Evolutionary conservation across 2,329 filamentous ascomycete species (phyloP), one percentile per base, ranked within the genome.

Genomic region (Aspergillus sp.): DNA sequence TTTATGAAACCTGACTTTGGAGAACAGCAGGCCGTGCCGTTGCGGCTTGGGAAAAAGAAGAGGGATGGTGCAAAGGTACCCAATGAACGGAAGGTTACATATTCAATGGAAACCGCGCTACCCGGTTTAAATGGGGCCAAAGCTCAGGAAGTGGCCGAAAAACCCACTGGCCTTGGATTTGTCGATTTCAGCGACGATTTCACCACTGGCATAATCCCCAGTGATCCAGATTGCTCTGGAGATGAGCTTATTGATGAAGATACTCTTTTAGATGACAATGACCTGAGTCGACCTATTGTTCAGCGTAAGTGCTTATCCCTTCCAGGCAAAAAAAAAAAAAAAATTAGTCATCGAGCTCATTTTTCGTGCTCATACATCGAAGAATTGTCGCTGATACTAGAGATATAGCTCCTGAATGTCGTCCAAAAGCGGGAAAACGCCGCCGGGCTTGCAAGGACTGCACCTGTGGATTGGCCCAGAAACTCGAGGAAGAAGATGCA

Each of bases 381-480:
- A 19, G 35, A 12, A 35, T 36, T 33, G 3, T 45, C 42, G 33
- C 48, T 57, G 48, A 50, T 40, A 51, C 27, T 27, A 29, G 35
- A 9, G 6, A 8, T 44, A 10, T 44, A 88, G 90, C 93, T 41
- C 79, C 85, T 27, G 88, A 94, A 64, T 98, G 93, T 67, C 82
- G 84, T 46, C 90, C 91, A 38, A 88, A 93, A 70, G 78, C 84
- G 36, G 89, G 88, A 46, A 95, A 95, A 74, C 84, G 91, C 56
- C 85, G 91, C 43, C 84, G 90, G 49, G 90, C 93, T 45, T 98
- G 93, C 77, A 97, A 98, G 71, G 93, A 98, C 73, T 98, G 93
- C 74, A 91, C 88, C 7, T 98, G 93, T 63, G 93, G 93, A 40
- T 81, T 98, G 27, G 89, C 90, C 26, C 82, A 93, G 65, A 82